Evolutionary conservation across 2,329 filamentous ascomycete species (phyloP).

Genomic region (Talaromyces marneffei): DNA sequence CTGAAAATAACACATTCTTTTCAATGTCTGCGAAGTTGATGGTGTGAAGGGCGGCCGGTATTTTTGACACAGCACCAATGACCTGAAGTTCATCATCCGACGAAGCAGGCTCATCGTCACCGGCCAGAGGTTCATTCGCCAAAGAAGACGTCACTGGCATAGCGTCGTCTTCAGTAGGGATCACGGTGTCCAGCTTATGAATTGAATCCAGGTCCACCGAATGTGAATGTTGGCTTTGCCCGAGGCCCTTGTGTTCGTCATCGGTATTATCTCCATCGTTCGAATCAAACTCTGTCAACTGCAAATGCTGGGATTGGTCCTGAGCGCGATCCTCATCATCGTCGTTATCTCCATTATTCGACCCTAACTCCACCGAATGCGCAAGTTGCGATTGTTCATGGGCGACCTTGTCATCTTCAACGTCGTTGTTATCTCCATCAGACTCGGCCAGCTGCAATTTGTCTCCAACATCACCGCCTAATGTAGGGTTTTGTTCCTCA

Average conservation of each 20-base stretch:
- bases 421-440: background rate
- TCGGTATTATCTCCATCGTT: background rate
- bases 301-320: background rate
- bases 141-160: background rate
- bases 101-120: slow-evolving; percentile 17
- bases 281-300: background rate
- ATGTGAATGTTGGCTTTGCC: background rate
- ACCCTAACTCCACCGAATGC: background rate
- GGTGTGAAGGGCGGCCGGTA: slow-evolving; percentile 3
- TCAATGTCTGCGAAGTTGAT: slow-evolving; percentile 13
- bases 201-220: too few relatives aligned
- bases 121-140: background rate
- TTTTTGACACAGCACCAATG: slow-evolving; percentile 21
- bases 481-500: background rate
- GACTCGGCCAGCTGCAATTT: background rate
- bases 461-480: background rate
- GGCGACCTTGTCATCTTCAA: background rate
- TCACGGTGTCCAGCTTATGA: background rate
- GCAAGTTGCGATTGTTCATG: background rate
- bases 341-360: background rate
- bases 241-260: background rate
- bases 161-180: background rate
- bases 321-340: background rate
- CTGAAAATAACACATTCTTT: slow-evolving; percentile 2
- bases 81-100: slow-evolving; percentile 36